Evolutionary conservation across 768 basidiomycete species (phyloP).

Genomic region (Psilocybe cyanescens): DNA sequence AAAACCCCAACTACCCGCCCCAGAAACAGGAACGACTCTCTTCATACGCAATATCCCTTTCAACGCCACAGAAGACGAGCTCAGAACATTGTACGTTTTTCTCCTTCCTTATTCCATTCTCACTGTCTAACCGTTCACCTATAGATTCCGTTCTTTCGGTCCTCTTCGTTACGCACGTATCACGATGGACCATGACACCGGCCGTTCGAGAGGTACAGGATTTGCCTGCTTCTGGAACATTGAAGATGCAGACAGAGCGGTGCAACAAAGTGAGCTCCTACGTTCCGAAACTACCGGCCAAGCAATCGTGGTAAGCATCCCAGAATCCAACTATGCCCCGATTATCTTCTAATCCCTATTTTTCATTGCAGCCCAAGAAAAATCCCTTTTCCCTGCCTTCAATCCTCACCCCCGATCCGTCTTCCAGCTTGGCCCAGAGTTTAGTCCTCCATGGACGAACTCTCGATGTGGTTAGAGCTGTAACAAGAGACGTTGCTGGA

Average conservation of each 20-base stretch:
- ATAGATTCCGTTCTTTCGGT: conserved; percentile 90
- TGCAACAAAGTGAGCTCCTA: conserved; percentile 79
- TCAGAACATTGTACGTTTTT: conserved; percentile 73
- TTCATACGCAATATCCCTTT: conserved; percentile 96
- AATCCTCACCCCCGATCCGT: conserved; percentile 93
- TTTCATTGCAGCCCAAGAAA: conserved; percentile 53
- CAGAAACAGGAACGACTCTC: conserved; percentile 88
- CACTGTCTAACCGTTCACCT: conserved; percentile 6
- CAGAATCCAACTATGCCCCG: not conserved
- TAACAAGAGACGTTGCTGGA: conserved; percentile 86
- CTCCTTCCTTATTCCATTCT: conserved; percentile 3
- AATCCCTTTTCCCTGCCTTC: conserved; percentile 90
- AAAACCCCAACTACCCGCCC: conserved; percentile 76
- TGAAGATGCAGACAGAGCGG: conserved; percentile 84
- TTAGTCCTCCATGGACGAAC: conserved; percentile 93
- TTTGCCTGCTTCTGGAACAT: conserved; percentile 98
- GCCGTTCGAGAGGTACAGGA: conserved; percentile 91
- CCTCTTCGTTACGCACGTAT: conserved; percentile 93
- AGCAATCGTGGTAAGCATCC: conserved; percentile 28
- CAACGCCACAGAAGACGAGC: conserved; percentile 90
- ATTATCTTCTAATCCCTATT: not conserved
- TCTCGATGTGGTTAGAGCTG: conserved; percentile 87
- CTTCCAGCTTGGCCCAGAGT: conserved; percentile 77
- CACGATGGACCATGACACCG: conserved; percentile 80
- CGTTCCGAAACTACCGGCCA: conserved; percentile 64